Evolutionary conservation across 768 basidiomycete species (phyloP).

Genomic region (Termitomyces eurrhizus): DNA sequence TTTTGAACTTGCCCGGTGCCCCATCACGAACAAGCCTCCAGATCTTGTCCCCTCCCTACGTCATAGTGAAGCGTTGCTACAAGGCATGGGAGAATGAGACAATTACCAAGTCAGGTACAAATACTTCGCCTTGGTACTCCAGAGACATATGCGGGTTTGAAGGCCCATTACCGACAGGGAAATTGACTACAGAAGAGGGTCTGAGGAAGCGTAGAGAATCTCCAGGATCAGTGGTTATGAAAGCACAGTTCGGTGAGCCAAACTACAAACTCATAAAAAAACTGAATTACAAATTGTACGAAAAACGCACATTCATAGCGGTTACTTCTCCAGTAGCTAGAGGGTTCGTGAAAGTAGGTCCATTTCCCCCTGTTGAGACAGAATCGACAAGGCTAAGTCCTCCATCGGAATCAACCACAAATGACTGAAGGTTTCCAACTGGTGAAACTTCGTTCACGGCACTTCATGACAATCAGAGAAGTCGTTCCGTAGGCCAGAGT

Average conservation of each 20-base stretch:
- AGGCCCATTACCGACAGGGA: constrained; percentile 38
- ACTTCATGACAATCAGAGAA: constrained; percentile 25
- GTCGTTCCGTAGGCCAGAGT: background rate
- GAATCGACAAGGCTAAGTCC: constrained; percentile 37
- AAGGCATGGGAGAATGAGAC: background rate
- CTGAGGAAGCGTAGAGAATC: constrained; percentile 33
- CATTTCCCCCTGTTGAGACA: constrained; percentile 41
- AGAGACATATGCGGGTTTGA: constrained; percentile 69
- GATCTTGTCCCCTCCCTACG: constrained; percentile 62
- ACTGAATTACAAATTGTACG: background rate
- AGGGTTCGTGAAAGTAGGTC: constrained; percentile 46
- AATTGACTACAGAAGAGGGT: constrained; percentile 38
- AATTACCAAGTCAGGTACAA: constrained; percentile 63
- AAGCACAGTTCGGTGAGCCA: constrained; percentile 31
- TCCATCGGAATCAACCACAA: constrained; percentile 40
- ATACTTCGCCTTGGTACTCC: constrained; percentile 50
- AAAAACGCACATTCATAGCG: constrained; percentile 44
- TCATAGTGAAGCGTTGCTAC: background rate
- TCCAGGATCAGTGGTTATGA: constrained; percentile 33
- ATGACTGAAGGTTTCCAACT: constrained; percentile 47
- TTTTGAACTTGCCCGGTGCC: constrained; percentile 39
- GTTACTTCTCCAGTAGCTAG: constrained; percentile 54
- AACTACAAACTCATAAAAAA: constrained; percentile 19
- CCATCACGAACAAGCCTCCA: constrained; percentile 55
- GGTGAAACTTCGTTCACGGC: constrained; percentile 48